A percentile compares a stretch with the other conserved stretches of the same genome.
Evolutionary conservation across 2,329 filamentous ascomycete species (phyloP).

Genomic region (Emydomyces testavorans): DNA sequence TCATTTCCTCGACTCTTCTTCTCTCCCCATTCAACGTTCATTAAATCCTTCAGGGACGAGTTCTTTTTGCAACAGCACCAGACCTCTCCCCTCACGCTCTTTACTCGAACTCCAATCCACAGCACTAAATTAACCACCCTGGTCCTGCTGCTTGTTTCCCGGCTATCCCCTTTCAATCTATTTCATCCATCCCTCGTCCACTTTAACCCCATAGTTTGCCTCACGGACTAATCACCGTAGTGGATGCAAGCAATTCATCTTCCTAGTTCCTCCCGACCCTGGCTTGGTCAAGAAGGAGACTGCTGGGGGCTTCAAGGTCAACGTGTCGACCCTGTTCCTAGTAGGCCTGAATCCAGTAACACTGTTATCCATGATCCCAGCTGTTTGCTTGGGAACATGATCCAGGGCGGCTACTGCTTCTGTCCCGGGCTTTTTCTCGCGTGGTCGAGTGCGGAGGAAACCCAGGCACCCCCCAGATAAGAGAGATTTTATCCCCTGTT

Average conservation of each 20-base stretch:
- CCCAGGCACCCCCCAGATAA: background rate
- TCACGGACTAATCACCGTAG: background rate
- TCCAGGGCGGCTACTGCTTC: slow-evolving; percentile 7
- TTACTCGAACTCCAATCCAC: background rate
- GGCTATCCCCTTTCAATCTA: background rate
- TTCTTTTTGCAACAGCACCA: background rate
- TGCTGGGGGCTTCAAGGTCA: background rate
- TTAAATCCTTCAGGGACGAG: too few relatives aligned
- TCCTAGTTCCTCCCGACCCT: slow-evolving; percentile 8
- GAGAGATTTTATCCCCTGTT: background rate
- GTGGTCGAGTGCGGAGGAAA: slow-evolving; percentile 15
- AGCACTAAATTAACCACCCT: background rate
- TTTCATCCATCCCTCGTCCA: background rate
- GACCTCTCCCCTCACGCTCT: background rate
- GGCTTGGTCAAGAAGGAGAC: slow-evolving; percentile 4
- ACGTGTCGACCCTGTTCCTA: slow-evolving; percentile 8
- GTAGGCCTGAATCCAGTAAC: background rate
- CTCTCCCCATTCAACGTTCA: too few relatives aligned
- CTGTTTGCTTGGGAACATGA: slow-evolving; percentile 7
- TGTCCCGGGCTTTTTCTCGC: slow-evolving; percentile 12
- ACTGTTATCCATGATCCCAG: slow-evolving; percentile 10
- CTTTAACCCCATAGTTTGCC: background rate
- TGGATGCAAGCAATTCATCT: slow-evolving; percentile 11
- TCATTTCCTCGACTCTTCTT: too few relatives aligned
- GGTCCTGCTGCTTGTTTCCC: background rate